Evolutionary conservation across 768 basidiomycete species (phyloP), one percentile per base, ranked within the genome.

Genomic region (Mycena belliarum): DNA sequence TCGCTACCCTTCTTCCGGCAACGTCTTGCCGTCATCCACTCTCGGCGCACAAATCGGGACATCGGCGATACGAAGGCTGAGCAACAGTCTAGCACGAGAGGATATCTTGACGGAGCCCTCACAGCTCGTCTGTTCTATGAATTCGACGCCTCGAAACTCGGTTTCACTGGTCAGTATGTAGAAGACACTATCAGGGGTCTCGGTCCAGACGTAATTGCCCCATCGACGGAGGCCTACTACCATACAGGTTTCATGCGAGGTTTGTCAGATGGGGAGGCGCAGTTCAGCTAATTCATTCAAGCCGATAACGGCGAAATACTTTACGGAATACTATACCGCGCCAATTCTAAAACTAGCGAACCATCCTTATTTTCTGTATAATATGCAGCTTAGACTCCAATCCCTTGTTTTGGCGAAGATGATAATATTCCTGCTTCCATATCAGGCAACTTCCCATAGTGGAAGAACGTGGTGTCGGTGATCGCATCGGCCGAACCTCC

Each of bases 81-180:
- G 25, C 51, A 69, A 49, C 66, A 56, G 32, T 66, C 71, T 10
- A 57, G 56, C 28, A 45, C 72, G 14, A 71, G 72, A 48, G 88
- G 87, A 0, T 88, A 87, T 67, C 72, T 74, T 20, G 84, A 89
- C 59, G 88, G 89, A 1, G 82, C 80, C 59, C 68, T 72, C 2
- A 79, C 83, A 0, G 84, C 82, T 2, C 79, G 76, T 63, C 70
- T 77, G 11, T 89, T 89, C 68, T 83, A 82, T 2, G 64, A 69
- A 9, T 69, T 76, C 43, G 74, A 75, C 21, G 72, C 73, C 66
- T 82, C 80, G 26, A 80, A 73, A 59, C 73, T 88, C 1, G 88
- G 87, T 0, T 89, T 88, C 66, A 69, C 70, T 18, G 81, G 77
- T 7, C 87, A 89, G 62, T 87, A 80, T 64, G 76, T 88, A n/a